These are phyloP conservation scores for Nevesoporus exiguus DNA, from an alignment of 768 basidiomycete species.

Conservation along the genomic window DNA sequence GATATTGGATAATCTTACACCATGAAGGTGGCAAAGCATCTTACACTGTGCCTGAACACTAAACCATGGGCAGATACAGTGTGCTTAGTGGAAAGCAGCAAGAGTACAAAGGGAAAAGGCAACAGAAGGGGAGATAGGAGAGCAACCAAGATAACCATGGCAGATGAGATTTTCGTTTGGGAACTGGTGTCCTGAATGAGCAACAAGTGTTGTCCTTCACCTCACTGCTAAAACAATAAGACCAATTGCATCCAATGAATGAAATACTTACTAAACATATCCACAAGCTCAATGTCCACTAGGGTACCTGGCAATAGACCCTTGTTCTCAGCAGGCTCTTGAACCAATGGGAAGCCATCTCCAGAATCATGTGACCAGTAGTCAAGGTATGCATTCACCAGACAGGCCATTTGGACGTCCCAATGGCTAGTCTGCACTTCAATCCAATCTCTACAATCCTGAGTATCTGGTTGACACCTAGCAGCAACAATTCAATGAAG, in stretches of 20 bases:
- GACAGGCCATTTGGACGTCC: neutral
- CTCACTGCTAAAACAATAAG: neutral
- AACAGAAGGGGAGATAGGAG: neutral
- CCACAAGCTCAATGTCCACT: neutral
- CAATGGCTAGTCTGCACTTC: neutral
- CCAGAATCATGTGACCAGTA: neutral
- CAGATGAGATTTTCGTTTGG: neutral
- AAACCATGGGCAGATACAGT: neutral
- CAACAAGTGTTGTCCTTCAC: neutral
- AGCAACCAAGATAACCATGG: neutral
- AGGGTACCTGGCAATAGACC: neutral
- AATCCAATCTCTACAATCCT: neutral
- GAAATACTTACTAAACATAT: neutral
- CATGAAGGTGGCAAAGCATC: neutral
- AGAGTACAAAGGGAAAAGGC: neutral
- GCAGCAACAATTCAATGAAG: too few species aligned
- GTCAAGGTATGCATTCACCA: neutral
- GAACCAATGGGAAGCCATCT: neutral
- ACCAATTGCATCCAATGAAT: neutral
- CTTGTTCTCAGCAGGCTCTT: too few species aligned
- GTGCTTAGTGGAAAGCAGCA: neutral
- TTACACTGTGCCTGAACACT: neutral
- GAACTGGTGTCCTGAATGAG: neutral
- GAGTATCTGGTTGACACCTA: too few species aligned
- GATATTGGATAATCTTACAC: too few species aligned